Evolutionary conservation across 1,284 basidiomycete species (phyloP), one percentile per base, ranked within the genome.

Genomic region (Sutorius eximius): DNA sequence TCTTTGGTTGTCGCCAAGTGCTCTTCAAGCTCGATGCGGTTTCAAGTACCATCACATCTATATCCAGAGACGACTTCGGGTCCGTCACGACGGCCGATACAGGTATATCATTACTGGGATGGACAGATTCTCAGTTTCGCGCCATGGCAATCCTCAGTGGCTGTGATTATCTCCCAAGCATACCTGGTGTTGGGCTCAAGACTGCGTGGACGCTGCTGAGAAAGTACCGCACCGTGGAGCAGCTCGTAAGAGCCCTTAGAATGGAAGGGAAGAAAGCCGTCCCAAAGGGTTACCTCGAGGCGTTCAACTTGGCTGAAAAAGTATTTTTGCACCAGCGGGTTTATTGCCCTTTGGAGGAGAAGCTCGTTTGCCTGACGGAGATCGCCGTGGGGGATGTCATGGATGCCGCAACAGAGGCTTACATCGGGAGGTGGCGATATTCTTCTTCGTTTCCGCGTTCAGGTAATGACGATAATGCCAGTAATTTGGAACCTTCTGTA

Each of bases 131-230:
- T 7, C 90, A 97, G 70, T 98, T 99, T 69, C 83, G 97, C 24
- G 81, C 89, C 36, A 98, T 98, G 94, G 91, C 95, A 24, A 98
- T 99, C 69, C 80, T 99, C 40, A 93, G 92, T 53, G 97, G 97
- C 3, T 99, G 97, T 70, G 97, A 99, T 71, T 99, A 99, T 71
- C 82, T 98, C 20, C 86, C 94, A 7, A 97, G 93, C 52, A 91
- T 99, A 58, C 87, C 87, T 45, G 96, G 97, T 1, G 80, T 99
- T 43, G 97, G 97, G 1, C 77, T 98, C 63, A 98, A 98, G 78
- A 98, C 92, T n/a, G 95, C 97, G 0, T 91, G 91, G 73, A 72
- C 79, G 13, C 74, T 98, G 54, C 73, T 99, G 59, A 79, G 87
- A 64, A 91, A 91, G 68, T 85, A 91, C 80, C 92, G 90, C 71